phyloP scores from a whole-genome alignment of 352 stramenopile species.

The Phytophthora chlamydospora region DNA sequence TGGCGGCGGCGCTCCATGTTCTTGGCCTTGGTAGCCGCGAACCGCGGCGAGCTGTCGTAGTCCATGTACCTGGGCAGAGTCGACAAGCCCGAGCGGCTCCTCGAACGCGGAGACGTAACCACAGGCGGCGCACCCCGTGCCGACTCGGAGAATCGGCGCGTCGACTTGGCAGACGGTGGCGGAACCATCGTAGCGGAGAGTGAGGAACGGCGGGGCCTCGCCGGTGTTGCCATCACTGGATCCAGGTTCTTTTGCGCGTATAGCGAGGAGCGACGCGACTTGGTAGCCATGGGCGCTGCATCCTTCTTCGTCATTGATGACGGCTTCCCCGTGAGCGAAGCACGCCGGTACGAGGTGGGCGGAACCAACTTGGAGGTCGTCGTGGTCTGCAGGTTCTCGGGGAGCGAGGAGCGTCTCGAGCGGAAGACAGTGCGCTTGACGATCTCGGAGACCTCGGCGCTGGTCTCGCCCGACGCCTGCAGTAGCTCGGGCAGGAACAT shows the following conservation, averaged over 20 bases:
- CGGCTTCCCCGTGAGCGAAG: slow-evolving; percentile 8
- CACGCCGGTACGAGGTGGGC: slow-evolving; percentile 11
- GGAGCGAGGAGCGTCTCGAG: slow-evolving; percentile 21
- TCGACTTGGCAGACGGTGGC: slow-evolving; percentile 2
- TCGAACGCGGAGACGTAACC: slow-evolving; percentile 11
- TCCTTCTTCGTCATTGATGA: slow-evolving; percentile 9
- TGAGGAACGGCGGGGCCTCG: slow-evolving; percentile 21
- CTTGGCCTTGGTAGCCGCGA: slow-evolving; percentile 39
- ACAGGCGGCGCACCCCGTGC: slow-evolving; percentile 1
- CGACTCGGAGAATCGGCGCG: slow-evolving; percentile 19
- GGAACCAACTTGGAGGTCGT: slow-evolving; percentile 21
- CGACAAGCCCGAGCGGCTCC: slow-evolving; percentile 15
- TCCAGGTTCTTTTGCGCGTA: slow-evolving; percentile 1
- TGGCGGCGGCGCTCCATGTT: slow-evolving; percentile 45
- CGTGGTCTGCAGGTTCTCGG: slow-evolving; percentile 7
- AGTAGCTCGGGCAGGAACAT: slow-evolving; percentile 29
- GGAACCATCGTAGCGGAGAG: not conserved
- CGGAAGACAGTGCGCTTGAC: slow-evolving; percentile 9
- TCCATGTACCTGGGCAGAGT: slow-evolving; percentile 38
- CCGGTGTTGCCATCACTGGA: not conserved
- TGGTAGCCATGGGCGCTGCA: slow-evolving; percentile 3
- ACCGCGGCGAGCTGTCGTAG: slow-evolving; percentile 45
- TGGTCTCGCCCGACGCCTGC: slow-evolving; percentile 18
- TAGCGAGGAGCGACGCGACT: slow-evolving; percentile 9
- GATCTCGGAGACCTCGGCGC: slow-evolving; percentile 5